A percentile compares a stretch with the other conserved stretches of the same genome.
phyloP scores from a whole-genome alignment of 345 rosid genomes.

The Populus pruinosa region DNA sequence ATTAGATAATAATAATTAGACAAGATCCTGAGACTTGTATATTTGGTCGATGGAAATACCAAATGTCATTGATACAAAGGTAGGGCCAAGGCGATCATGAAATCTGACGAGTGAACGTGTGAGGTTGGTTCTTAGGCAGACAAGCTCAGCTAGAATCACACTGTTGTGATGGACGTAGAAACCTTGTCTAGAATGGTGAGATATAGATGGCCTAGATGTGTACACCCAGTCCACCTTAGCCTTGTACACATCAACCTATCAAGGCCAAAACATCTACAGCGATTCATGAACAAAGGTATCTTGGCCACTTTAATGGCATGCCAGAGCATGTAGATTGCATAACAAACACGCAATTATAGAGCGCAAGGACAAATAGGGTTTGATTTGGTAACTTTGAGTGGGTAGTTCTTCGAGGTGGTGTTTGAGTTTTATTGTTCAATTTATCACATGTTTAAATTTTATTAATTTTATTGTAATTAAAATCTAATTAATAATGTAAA shows the following conservation, averaged over 20 bases:
- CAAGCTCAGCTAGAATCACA: background rate
- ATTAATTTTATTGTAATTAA: no score
- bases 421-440: no score
- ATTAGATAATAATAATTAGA: background rate
- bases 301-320: background rate
- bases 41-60: background rate
- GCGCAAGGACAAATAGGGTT: no score
- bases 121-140: slow-evolving; percentile 11
- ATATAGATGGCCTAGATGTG: background rate
- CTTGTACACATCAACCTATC: background rate
- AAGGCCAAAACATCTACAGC: background rate
- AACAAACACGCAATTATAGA: no score
- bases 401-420: no score
- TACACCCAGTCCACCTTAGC: background rate
- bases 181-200: background rate
- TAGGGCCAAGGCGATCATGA: slow-evolving; percentile 10
- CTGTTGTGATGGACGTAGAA: background rate
- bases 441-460: no score
- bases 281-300: background rate
- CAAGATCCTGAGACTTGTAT: slow-evolving; percentile 9
- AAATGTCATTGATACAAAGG: background rate
- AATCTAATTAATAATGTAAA: no score
- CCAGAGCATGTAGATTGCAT: background rate
- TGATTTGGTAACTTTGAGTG: no score
- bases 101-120: slow-evolving; percentile 11